Evolutionary conservation across 495 filamentous ascomycete genomes (phyloP).

Genomic region (Aspergillus baeticus): DNA sequence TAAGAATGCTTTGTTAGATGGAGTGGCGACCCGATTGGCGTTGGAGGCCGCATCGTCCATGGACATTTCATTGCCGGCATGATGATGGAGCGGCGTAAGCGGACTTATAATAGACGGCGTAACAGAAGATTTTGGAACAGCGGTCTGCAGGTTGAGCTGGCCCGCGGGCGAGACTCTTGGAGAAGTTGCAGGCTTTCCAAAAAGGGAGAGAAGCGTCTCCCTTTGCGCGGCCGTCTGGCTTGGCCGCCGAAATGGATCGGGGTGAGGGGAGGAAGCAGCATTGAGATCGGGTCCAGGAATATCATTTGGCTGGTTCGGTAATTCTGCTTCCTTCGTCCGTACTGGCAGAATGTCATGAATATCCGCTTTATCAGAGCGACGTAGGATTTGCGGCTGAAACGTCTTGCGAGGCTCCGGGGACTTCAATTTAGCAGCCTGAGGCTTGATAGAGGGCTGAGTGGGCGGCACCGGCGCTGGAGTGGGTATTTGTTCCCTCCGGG

Average conservation of each 20-base stretch:
- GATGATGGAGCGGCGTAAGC: constrained; percentile 40
- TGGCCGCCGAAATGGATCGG: constrained; percentile 39
- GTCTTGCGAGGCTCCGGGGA: constrained; percentile 39
- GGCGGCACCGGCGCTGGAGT: constrained; percentile 14
- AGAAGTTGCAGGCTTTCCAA: constrained; percentile 54
- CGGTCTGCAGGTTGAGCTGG: constrained; percentile 27
- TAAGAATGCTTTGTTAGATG: constrained; percentile 73
- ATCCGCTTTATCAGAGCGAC: constrained; percentile 46
- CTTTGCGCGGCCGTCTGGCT: constrained; percentile 60
- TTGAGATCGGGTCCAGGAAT: background rate
- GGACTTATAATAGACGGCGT: constrained; percentile 44
- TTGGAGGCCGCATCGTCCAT: constrained; percentile 49
- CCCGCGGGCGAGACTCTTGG: constrained; percentile 21
- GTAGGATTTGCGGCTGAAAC: constrained; percentile 62
- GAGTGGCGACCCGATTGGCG: constrained; percentile 51
- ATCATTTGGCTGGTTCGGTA: constrained; percentile 9
- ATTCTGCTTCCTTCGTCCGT: constrained; percentile 18
- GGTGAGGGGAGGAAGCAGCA: constrained; percentile 8
- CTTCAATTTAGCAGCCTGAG: constrained; percentile 18
- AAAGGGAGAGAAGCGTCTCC: constrained; percentile 67
- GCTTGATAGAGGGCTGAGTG: constrained; percentile 16
- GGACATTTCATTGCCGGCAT: constrained; percentile 30
- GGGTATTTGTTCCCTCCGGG: constrained; percentile 31
- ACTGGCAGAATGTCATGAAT: constrained; percentile 22
- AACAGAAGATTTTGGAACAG: constrained; percentile 17